Conservation (phyloP, 2,329 filamentous ascomycete species). For the Xylariaceae sp. region DNA sequence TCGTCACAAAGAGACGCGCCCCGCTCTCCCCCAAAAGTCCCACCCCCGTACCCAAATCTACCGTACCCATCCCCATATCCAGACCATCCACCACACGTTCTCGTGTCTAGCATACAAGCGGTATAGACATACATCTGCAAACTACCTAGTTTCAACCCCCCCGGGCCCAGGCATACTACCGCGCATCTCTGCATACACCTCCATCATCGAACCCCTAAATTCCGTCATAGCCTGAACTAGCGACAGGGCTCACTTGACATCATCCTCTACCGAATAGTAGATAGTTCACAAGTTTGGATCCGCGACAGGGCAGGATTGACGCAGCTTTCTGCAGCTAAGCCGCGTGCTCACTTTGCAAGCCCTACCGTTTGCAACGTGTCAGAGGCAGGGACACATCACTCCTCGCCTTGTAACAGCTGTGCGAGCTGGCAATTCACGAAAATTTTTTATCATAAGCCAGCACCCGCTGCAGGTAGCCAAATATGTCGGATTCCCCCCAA, state of each 20-base stretch:
- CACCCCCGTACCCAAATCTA: slow-evolving; percentile 35
- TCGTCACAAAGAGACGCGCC: slow-evolving; percentile 33
- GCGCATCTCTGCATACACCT: slow-evolving; percentile 32
- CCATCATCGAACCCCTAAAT: slow-evolving; percentile 38
- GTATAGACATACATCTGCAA: slow-evolving; percentile 29
- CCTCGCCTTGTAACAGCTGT: slow-evolving; percentile 57
- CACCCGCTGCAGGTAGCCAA: slow-evolving; percentile 74
- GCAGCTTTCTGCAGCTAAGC: slow-evolving; percentile 61
- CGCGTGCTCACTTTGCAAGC: slow-evolving; percentile 57
- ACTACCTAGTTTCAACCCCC: slow-evolving; percentile 24
- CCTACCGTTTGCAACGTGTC: slow-evolving; percentile 67
- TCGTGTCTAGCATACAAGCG: slow-evolving; percentile 23
- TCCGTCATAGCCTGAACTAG: slow-evolving; percentile 56
- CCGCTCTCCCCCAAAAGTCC: slow-evolving; percentile 32
- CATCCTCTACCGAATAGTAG: slow-evolving; percentile 36
- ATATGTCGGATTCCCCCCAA: slow-evolving; percentile 89
- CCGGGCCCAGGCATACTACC: slow-evolving; percentile 6
- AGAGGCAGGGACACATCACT: slow-evolving; percentile 64
- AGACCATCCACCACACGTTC: slow-evolving; percentile 22
- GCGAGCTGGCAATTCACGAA: slow-evolving; percentile 62
- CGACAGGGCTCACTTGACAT: slow-evolving; percentile 46
- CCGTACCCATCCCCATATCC: slow-evolving; percentile 22
- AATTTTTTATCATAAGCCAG: slow-evolving; percentile 65
- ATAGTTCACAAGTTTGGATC: slow-evolving; percentile 42
- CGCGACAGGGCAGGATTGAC: slow-evolving; percentile 55